Evolutionary conservation across 2,329 filamentous ascomycete genomes (phyloP).

Genomic region (Cucurbitaria berberidis): DNA sequence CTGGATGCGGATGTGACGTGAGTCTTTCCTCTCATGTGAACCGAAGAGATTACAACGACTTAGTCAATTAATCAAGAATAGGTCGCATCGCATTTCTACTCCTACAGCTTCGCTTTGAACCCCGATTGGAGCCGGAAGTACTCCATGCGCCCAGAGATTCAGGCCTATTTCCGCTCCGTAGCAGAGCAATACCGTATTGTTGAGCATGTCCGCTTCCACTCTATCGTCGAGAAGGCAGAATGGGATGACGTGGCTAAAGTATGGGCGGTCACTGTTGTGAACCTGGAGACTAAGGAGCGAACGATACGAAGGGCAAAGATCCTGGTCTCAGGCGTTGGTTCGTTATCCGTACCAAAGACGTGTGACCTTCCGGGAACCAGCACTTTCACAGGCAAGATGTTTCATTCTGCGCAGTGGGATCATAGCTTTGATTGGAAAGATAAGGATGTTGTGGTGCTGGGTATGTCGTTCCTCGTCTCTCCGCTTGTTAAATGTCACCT

Average conservation of each 20-base stretch:
- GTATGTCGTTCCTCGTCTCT: constrained; percentile 15
- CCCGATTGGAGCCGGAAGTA: constrained; percentile 66
- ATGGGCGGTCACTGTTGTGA: constrained; percentile 45
- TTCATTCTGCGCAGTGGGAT: constrained; percentile 51
- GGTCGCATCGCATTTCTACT: constrained; percentile 62
- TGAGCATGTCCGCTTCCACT: constrained; percentile 54
- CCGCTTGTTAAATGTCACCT: no score
- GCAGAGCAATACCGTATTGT: constrained; percentile 43
- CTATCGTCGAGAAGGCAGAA: constrained; percentile 50
- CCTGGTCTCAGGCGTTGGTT: constrained; percentile 36
- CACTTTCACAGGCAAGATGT: constrained; percentile 49
- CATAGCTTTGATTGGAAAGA: constrained; percentile 57
- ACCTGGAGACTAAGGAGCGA: constrained; percentile 29
- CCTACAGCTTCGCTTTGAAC: constrained; percentile 66
- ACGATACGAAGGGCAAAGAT: constrained; percentile 31
- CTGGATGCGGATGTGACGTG: constrained; percentile 45
- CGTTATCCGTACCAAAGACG: constrained; percentile 39
- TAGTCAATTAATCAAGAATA: constrained; percentile 3
- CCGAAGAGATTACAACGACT: neutral
- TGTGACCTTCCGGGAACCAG: constrained; percentile 54
- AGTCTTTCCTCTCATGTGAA: neutral
- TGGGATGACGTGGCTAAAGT: constrained; percentile 54
- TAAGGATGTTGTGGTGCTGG: constrained; percentile 42
- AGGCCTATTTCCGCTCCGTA: constrained; percentile 57
- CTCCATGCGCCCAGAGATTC: constrained; percentile 61